Conservation (phyloP, 2,329 filamentous ascomycete species). For the Fusarium sp. region DNA sequence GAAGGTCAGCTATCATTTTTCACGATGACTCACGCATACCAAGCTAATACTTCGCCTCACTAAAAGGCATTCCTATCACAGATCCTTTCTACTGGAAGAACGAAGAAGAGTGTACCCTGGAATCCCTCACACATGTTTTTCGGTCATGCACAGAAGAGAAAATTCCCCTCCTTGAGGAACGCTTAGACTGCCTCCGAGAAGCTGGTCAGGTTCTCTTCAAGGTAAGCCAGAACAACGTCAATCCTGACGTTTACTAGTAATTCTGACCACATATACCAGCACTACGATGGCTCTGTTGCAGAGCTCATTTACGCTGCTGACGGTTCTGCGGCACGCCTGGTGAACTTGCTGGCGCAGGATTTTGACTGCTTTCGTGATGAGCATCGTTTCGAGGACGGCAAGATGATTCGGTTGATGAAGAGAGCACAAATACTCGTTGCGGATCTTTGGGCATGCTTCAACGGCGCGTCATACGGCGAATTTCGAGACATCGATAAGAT, state of each 20-base stretch:
- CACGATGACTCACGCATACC: neutral
- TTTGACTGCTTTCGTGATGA: constrained; percentile 91
- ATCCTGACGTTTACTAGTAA: too few species aligned
- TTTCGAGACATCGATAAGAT: constrained; percentile 94
- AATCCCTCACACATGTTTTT: constrained; percentile 80
- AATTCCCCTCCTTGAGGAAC: constrained; percentile 84
- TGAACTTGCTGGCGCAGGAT: constrained; percentile 84
- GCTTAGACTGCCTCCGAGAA: constrained; percentile 82
- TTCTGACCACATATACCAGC: constrained; percentile 55
- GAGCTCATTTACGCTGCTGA: constrained; percentile 79
- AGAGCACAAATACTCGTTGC: constrained; percentile 96
- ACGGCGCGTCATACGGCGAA: constrained; percentile 78
- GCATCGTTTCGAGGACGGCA: constrained; percentile 75
- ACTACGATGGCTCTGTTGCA: constrained; percentile 78
- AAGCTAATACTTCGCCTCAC: neutral
- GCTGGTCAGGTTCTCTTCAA: constrained; percentile 83
- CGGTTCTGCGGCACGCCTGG: constrained; percentile 82
- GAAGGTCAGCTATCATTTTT: constrained; percentile 65
- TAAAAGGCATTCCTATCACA: constrained; percentile 83
- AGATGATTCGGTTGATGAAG: constrained; percentile 84
- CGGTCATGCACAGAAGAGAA: constrained; percentile 85
- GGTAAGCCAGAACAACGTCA: constrained; percentile 57
- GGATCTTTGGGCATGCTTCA: constrained; percentile 95
- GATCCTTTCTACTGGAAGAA: constrained; percentile 87
- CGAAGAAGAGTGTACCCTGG: constrained; percentile 78